These are phyloP conservation scores for Saccharomyces hybrid DNA, from an alignment of 1,139 yeast genomes.

Conservation along the genomic window DNA sequence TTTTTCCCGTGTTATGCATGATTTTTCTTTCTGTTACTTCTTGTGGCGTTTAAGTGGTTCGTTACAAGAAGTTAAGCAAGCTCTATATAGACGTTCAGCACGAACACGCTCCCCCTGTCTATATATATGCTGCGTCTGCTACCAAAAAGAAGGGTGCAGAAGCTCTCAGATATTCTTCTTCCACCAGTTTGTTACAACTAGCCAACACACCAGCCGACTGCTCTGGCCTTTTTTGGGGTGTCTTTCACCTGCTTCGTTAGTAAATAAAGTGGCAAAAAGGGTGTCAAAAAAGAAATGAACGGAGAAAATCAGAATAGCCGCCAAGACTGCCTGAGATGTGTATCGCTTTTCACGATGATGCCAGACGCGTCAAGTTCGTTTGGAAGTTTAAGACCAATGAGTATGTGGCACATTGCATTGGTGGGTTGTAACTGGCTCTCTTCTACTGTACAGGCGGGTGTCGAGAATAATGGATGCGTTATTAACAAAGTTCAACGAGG, in stretches of 20 bases:
- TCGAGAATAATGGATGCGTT: constrained; percentile 12
- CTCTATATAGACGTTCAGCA: not conserved
- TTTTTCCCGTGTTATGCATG: constrained; percentile 21
- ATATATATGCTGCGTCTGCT: not conserved
- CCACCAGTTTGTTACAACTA: not conserved
- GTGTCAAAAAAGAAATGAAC: not conserved
- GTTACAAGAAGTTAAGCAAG: not conserved
- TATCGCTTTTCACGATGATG: not conserved
- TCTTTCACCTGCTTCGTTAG: not conserved
- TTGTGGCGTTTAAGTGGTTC: not conserved
- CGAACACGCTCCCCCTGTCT: not conserved
- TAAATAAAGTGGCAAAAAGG: not conserved
- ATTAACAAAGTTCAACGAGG: constrained; percentile 13
- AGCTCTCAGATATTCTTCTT: not conserved
- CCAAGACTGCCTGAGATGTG: not conserved
- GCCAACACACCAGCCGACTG: not conserved
- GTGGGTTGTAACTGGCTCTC: not conserved
- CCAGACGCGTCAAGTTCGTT: not conserved
- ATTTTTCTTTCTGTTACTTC: not conserved
- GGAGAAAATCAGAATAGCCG: not conserved
- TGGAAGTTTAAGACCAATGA: not conserved
- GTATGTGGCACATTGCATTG: not conserved
- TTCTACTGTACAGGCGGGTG: not conserved
- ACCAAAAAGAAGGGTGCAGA: not conserved
- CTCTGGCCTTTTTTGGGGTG: not conserved